These are phyloP conservation scores for Elsinoe fawcettii DNA, from an alignment of 2,329 filamentous ascomycete genomes.

Conservation along the genomic window DNA sequence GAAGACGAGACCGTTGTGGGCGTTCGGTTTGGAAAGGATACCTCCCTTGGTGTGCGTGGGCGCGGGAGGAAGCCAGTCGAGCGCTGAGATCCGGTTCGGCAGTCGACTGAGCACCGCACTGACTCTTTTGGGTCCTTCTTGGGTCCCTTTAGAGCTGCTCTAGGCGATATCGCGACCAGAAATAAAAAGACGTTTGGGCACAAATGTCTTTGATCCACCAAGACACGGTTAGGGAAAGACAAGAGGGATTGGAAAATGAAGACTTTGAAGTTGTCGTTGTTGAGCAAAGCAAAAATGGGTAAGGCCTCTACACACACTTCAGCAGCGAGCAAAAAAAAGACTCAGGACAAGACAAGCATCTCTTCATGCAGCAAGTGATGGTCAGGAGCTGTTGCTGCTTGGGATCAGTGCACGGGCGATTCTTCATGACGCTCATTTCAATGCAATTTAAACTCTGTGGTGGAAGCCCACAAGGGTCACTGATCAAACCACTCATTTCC, in stretches of 20 bases:
- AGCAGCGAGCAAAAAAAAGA: neutral
- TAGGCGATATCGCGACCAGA: neutral
- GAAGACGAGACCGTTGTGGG: slow-evolving; percentile 8
- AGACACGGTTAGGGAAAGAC: slow-evolving; percentile 12
- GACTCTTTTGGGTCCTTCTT: neutral
- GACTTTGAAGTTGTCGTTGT: neutral
- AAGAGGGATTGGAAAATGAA: neutral
- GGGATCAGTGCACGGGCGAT: neutral
- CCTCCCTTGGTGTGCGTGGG: neutral
- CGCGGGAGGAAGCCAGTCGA: neutral
- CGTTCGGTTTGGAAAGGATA: neutral
- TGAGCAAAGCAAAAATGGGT: neutral
- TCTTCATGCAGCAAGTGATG: slow-evolving; percentile 14
- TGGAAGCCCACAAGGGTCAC: slow-evolving; percentile 1
- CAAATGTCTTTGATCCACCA: slow-evolving; percentile 1
- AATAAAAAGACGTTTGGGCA: neutral
- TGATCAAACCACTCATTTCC: neutral
- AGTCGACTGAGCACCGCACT: slow-evolving; percentile 11
- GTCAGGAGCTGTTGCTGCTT: slow-evolving; percentile 1
- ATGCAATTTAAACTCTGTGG: neutral
- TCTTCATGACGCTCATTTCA: neutral
- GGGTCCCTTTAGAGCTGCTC: neutral
- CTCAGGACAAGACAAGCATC: neutral
- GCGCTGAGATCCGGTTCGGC: slow-evolving; percentile 7
- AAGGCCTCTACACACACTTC: neutral